Evolutionary conservation across 1,284 basidiomycete genomes (phyloP).

Genomic region (Stygiomarasmius scandens): DNA sequence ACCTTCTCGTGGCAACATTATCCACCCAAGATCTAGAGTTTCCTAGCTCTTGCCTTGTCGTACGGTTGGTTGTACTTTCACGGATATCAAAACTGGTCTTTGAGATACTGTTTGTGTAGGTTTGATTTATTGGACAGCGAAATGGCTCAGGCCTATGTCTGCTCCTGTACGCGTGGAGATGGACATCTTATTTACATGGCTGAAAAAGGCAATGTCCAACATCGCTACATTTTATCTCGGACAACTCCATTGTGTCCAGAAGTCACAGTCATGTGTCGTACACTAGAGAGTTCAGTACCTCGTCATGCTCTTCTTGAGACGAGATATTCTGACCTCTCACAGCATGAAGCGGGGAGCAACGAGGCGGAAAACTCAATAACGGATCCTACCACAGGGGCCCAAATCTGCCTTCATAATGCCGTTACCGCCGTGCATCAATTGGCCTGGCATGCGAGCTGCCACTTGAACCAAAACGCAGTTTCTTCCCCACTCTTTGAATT

Average conservation of each 20-base stretch:
- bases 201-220: slow-evolving; percentile 56
- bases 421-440: slow-evolving; percentile 57
- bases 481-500: slow-evolving; percentile 46
- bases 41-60: slow-evolving; percentile 53
- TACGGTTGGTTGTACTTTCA: slow-evolving; percentile 48
- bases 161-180: slow-evolving; percentile 46
- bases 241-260: slow-evolving; percentile 45
- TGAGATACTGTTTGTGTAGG: slow-evolving; percentile 36
- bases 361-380: slow-evolving; percentile 39
- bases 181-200: slow-evolving; percentile 66
- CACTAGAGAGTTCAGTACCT: slow-evolving; percentile 46
- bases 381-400: slow-evolving; percentile 62
- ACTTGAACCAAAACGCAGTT: slow-evolving; percentile 11
- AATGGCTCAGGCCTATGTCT: slow-evolving; percentile 56
- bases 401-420: slow-evolving; percentile 57
- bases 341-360: slow-evolving; percentile 47
- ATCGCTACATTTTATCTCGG: slow-evolving; percentile 50
- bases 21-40: slow-evolving; percentile 60
- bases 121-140: slow-evolving; percentile 66
- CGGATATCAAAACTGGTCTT: not conserved
- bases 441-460: slow-evolving; percentile 25
- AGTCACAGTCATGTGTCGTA: slow-evolving; percentile 45
- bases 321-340: slow-evolving; percentile 45
- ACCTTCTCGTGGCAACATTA: slow-evolving; percentile 63
- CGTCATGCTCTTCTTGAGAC: slow-evolving; percentile 44